A percentile compares a stretch with the other conserved stretches of the same genome.
Evolutionary conservation across 2,329 filamentous ascomycete species (phyloP).

Genomic region (Aspergillus sp.): DNA sequence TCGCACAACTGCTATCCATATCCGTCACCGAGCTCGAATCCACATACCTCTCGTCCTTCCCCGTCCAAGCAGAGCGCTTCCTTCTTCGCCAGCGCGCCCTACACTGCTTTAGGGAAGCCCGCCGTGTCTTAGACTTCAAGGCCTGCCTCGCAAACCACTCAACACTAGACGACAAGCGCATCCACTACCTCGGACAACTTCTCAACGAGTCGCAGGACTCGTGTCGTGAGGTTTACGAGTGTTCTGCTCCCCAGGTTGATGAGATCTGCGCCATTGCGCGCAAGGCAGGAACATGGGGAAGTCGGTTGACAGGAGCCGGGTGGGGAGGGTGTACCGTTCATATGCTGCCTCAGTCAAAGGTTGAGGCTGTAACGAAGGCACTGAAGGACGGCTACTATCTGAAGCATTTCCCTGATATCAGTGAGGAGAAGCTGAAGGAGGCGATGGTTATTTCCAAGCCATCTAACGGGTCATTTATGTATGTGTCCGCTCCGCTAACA

Average conservation of each 20-base stretch:
- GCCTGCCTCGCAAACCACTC: conserved; percentile 63
- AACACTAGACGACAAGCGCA: conserved; percentile 63
- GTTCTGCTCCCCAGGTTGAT: conserved; percentile 90
- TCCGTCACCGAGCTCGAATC: conserved; percentile 70
- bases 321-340: conserved; percentile 98
- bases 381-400: conserved; percentile 81
- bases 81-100: conserved; percentile 82
- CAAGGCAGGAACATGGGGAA: conserved; percentile 77
- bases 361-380: conserved; percentile 72
- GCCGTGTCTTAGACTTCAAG: conserved; percentile 82
- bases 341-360: conserved; percentile 79
- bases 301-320: conserved; percentile 84
- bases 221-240: conserved; percentile 85
- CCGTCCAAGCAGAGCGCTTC: conserved; percentile 83
- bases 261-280: conserved; percentile 78
- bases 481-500: conserved; percentile 16
- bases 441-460: conserved; percentile 90
- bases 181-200: conserved; percentile 71
- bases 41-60: conserved; percentile 82
- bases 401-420: conserved; percentile 66
- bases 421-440: conserved; percentile 69
- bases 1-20: conserved; percentile 69
- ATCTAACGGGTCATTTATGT: conserved; percentile 45
- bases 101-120: conserved; percentile 88
- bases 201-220: conserved; percentile 89